These are phyloP conservation scores for Xanthoconium stramineum DNA, from an alignment of 768 basidiomycete genomes.

Conservation along the genomic window DNA sequence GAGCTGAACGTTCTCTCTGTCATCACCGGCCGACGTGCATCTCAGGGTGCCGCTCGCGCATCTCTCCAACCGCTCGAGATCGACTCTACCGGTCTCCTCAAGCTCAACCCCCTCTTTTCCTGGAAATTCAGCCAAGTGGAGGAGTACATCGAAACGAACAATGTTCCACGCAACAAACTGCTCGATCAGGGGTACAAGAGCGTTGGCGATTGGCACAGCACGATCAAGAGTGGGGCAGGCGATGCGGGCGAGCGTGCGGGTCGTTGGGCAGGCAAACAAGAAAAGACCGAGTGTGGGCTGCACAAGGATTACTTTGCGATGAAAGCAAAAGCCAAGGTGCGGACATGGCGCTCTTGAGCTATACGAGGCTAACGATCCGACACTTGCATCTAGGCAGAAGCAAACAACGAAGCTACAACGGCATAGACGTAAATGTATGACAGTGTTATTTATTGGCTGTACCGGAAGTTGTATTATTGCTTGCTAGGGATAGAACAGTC, in stretches of 20 bases:
- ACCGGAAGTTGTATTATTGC: no score
- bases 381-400: no score
- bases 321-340: conserved; percentile 51
- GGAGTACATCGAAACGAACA: conserved; percentile 75
- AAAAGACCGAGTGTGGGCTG: conserved; percentile 94
- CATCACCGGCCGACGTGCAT: conserved; percentile 92
- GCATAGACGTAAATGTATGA: no score
- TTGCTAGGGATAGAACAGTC: no score
- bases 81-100: conserved; percentile 85
- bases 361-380: no score
- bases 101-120: conserved; percentile 88
- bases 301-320: conserved; percentile 88
- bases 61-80: conserved; percentile 83
- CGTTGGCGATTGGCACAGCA: conserved; percentile 98
- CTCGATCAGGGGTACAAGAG: conserved; percentile 91
- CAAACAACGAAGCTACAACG: no score
- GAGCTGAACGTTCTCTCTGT: conserved; percentile 76
- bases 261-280: conserved; percentile 80
- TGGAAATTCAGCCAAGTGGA: conserved; percentile 88
- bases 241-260: conserved; percentile 82
- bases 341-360: no score
- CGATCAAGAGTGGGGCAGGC: conserved; percentile 60
- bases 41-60: conserved; percentile 90
- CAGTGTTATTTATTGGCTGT: no score
- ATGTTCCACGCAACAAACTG: conserved; percentile 85